Evolutionary conservation across 352 stramenopile species (phyloP), one percentile per base, ranked within the genome.

Genomic region (Phytophthora sojae): DNA sequence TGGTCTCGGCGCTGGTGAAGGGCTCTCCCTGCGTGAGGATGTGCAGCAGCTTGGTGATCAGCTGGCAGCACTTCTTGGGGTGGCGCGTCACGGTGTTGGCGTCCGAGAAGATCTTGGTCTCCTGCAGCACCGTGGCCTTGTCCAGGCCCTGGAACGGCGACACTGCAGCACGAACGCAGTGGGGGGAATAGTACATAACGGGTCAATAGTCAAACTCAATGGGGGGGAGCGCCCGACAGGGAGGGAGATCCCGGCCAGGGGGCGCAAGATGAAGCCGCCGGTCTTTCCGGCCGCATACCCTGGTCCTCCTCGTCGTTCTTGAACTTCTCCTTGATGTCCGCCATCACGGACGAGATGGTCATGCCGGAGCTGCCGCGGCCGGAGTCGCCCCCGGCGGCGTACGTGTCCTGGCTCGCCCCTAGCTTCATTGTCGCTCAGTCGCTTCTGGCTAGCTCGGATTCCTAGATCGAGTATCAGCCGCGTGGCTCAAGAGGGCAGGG

Each of bases 21-120:
- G 95, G 97, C 70, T 99, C 97, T 15, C 98, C 98, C 67, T 99
- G 97, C 30, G 98, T 99, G 55, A 99, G 85, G 26, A 99, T 92
- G 74, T 99, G 97, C 60, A 99, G 90, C 57, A 99, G 79, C 81
- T 99, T 99, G 19, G 98, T 99, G 83, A 99, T 99, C 57, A 99
- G 92, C 77, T 99, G 97, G 73, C 97, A 99, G 87, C 98, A 99
- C 77, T 99, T 98, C 56, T 97, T 96, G 9, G 98, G 97, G 71
- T 98, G 95, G 72, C 97, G 91, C 58, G 95, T 99, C 29, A 99
- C 98, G 30, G 96, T 97, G 23, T 96, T 97, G 15, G 97, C 92
- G 79, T 99, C 97, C 67, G 99, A 98, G 82, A 99, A 99, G 68
- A 99, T 98, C 69, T 98, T 97, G 62, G 93, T 98, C 77, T 99